phyloP scores from a whole-genome alignment of 345 rosid species.

The Gossypium stocksii region DNA sequence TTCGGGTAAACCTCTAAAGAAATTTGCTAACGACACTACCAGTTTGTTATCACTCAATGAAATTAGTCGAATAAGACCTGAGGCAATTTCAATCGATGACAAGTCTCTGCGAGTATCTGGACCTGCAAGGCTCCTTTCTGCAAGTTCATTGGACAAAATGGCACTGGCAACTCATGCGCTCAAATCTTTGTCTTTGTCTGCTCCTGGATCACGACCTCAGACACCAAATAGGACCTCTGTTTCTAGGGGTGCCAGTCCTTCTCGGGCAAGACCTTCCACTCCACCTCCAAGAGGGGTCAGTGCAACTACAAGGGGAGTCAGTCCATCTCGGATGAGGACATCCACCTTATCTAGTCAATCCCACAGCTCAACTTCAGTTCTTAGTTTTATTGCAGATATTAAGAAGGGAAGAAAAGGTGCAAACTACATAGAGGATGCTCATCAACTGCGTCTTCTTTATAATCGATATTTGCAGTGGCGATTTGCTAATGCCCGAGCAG shows the following conservation, averaged over 20 bases:
- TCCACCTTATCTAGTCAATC: conserved; percentile 48
- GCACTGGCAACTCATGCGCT: conserved; percentile 35
- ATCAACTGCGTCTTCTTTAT: conserved; percentile 75
- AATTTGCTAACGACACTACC: conserved; percentile 51
- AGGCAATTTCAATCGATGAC: conserved; percentile 45
- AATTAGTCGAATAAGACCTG: conserved; percentile 36
- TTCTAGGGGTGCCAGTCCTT: conserved; percentile 43
- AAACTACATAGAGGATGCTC: conserved; percentile 80
- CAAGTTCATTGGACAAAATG: conserved; percentile 49
- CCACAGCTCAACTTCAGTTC: conserved; percentile 65
- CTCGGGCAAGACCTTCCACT: conserved; percentile 23
- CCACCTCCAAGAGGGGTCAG: conserved; percentile 45
- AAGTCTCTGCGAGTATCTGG: conserved; percentile 33
- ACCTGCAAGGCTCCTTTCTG: conserved; percentile 40
- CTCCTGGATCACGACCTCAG: conserved; percentile 49
- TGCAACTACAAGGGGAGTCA: conserved; percentile 40
- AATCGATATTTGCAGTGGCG: conserved; percentile 92
- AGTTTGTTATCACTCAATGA: conserved; percentile 36
- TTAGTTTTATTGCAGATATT: conserved; percentile 84
- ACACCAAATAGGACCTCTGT: conserved; percentile 63
- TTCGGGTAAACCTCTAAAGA: conserved; percentile 43
- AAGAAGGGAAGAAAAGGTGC: conserved; percentile 70
- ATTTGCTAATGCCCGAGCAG: conserved; percentile 74
- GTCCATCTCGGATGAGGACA: conserved; percentile 74
- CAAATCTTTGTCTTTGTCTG: conserved; percentile 51